Base-by-base conservation (phyloP, 257 asterid species). In the Ilex aquifolium region DNA sequence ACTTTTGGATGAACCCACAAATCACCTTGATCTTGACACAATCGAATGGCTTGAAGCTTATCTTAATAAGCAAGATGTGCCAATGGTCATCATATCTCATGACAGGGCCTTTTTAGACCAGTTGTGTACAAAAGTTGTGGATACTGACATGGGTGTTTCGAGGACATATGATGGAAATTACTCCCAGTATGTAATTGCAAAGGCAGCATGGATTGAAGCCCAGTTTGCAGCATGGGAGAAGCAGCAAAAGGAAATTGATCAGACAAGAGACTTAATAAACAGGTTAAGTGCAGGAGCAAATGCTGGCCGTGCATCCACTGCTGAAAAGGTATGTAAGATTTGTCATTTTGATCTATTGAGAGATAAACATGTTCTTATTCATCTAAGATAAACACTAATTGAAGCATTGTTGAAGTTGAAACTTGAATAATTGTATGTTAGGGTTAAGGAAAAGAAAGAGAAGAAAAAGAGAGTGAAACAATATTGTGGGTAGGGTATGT, bases 11-110 rank as follows among this genome's bases (percentile, higher is more conserved):
- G 99, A 92, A 72, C 99, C 99, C 3, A 92, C 99, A 61, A 92
- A 92, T 73, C 99, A 92, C 76, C 95, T 93, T 62, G 99, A 93
- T 74, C 99, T 93, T 69, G 97, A 90, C 63, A 87, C 99, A 6
- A 89, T 93, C 32, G 97, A 93, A 77, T 93, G 99, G 99, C 94
- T 93, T 48, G 99, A 93, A 82, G 94, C 88, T 55, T 93, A 93
- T 81, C 88, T 93, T 50, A 80, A 79, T 51, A 87, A 82, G 85
- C 99, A 93, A 77, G 95, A 82, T 58, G 99, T 93, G 46, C 99
- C 99, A 1, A 89, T 93, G 99, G 99, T 93, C 65, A 93, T 93
- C 73, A 90, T 93, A 82, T 93, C 99, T 50, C 99, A 93, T 60
- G 99, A 93, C 58, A 82, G 97, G 79, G 99, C 99, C 72, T 87